Base-by-base conservation (phyloP, 176 grass and related monocot species). In the Paspalum notatum region DNA sequence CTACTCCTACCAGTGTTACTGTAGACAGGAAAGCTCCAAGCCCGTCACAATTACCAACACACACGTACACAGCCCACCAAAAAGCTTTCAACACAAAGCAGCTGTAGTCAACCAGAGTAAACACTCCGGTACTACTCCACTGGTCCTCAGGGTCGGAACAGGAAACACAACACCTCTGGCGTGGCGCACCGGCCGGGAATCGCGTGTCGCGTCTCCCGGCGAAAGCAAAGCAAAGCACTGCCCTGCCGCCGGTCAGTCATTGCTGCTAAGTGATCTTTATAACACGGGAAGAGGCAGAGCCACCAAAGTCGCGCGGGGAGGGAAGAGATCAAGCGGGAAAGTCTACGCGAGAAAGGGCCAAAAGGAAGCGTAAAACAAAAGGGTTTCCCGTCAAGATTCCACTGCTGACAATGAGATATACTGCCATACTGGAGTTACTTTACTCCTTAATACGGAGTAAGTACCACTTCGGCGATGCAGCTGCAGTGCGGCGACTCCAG, bases 31-130 rank as follows among this genome's bases (percentile, higher is more conserved):
- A 40, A 16, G 13, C 20, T 25, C 68, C 56, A 58, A 52, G 50
- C 11, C 10, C 38, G 4, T 62, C 85, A 76, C 85, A 74, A 72
- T 66, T 80, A 84, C 70, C 85, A 71, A 84, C 43, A 71, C 20
- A 51, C 4, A n/a, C n/a, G n/a, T n/a, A n/a, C n/a, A n/a, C n/a
- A n/a, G n/a, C n/a, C n/a, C n/a, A n/a, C n/a, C n/a, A n/a, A n/a
- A n/a, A n/a, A 69, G 47, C 76, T 45, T 45, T 8, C 44, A 45
- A 5, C n/a, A 9, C 20, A 80, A 64, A 51, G 18, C 26, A 71
- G 26, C 67, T 5, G 8, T 8, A 38, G 40, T 66, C 20, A 78
- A 79, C 44, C 50, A 11, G n/a, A 15, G 17, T n/a, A n/a, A 32
- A 32, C 32, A 24, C 32, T 13, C 17, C 8, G 17, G 4, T 51